Percentiles rank a stretch among this genome's conserved stretches.
phyloP scores from a whole-genome alignment of 495 filamentous ascomycete species.

The Rostrohypoxylon terebratum region DNA sequence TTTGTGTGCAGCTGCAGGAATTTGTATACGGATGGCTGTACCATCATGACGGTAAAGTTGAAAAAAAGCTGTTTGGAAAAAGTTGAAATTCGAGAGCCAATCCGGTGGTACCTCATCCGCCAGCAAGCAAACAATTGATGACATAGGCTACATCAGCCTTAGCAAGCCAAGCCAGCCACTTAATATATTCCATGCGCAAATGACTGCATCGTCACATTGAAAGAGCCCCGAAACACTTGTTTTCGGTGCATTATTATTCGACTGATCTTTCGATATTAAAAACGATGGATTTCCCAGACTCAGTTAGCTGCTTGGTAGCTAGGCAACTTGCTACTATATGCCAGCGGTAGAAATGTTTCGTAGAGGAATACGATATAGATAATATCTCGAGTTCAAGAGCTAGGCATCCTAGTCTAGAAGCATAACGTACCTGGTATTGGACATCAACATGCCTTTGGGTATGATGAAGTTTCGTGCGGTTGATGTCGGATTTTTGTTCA shows the following conservation, averaged over 20 bases:
- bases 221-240: neutral
- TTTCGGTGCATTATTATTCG: neutral
- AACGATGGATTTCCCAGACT: neutral
- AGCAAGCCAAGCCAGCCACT: conserved; percentile 31
- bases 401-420: neutral
- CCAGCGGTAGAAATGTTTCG: neutral
- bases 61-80: neutral
- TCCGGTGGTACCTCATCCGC: conserved; percentile 4
- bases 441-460: neutral
- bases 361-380: neutral
- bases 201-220: conserved; percentile 18
- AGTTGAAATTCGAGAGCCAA: conserved; percentile 7
- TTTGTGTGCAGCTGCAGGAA: conserved; percentile 8
- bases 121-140: conserved; percentile 10
- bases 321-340: neutral
- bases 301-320: neutral
- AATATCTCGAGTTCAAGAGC: neutral
- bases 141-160: conserved; percentile 20
- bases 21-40: neutral
- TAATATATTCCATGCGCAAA: conserved; percentile 35
- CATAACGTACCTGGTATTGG: neutral
- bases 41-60: neutral
- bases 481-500: conserved; percentile 23
- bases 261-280: neutral
- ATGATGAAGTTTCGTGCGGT: conserved; percentile 1